Conservation (phyloP, 2,329 filamentous ascomycete species). For the Diaporthe batatas region DNA sequence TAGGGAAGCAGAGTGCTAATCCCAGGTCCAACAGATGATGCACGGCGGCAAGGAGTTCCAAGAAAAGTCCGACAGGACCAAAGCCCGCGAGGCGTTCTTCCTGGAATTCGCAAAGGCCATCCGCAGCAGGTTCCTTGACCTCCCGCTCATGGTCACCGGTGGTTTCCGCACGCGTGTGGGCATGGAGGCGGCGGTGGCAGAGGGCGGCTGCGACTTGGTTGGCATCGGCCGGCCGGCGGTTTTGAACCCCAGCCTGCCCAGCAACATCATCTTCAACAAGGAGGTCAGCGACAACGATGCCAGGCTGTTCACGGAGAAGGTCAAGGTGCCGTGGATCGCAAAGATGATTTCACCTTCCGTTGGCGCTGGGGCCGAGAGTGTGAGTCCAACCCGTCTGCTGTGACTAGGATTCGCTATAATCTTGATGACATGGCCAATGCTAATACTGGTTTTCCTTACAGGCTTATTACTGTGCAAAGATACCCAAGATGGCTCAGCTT, state of each 20-base stretch:
- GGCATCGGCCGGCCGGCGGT: constrained; percentile 57
- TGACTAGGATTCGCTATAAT: too few species aligned
- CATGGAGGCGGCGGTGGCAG: constrained; percentile 56
- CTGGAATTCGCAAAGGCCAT: constrained; percentile 72
- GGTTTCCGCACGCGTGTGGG: constrained; percentile 67
- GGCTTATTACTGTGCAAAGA: constrained; percentile 26
- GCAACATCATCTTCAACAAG: constrained; percentile 52
- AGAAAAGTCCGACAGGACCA: constrained; percentile 57
- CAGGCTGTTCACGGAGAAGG: constrained; percentile 48
- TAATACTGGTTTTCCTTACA: background rate
- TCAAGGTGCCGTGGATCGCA: constrained; percentile 45
- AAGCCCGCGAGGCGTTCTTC: constrained; percentile 75
- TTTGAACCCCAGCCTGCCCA: constrained; percentile 54
- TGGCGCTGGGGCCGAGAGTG: constrained; percentile 45
- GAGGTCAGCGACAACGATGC: constrained; percentile 53
- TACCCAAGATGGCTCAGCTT: constrained; percentile 31
- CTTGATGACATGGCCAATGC: background rate
- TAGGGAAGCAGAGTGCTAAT: background rate
- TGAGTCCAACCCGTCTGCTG: constrained; percentile 35
- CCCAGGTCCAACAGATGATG: constrained; percentile 52
- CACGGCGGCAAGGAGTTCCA: constrained; percentile 43
- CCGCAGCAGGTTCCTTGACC: constrained; percentile 57
- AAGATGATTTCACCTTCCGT: constrained; percentile 46
- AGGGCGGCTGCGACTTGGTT: constrained; percentile 57
- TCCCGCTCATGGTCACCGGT: constrained; percentile 71